A percentile compares a stretch with the other conserved stretches of the same genome.
These are phyloP conservation scores for Coniochaeta ligniaria DNA, from an alignment of 2,329 filamentous ascomycete genomes.

Conservation along the genomic window DNA sequence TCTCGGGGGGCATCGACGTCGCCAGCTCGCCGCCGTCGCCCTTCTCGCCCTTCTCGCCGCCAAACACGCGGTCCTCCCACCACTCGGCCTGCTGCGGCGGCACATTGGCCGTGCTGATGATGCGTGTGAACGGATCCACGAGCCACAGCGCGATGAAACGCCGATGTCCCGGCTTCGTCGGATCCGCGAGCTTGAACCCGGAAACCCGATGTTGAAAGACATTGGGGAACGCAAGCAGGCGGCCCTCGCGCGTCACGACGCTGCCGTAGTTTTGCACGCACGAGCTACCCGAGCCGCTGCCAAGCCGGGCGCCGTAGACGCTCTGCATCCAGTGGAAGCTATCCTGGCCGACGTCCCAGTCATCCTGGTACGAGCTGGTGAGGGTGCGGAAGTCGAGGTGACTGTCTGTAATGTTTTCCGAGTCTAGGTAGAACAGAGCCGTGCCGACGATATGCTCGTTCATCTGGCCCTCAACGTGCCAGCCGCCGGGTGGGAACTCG, in stretches of 20 bases:
- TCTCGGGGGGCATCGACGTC: constrained; percentile 6
- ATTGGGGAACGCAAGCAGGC: constrained; percentile 37
- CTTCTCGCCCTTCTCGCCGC: constrained; percentile 2
- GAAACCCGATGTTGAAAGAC: constrained; percentile 40
- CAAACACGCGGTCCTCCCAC: constrained; percentile 21
- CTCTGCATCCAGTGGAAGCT: constrained; percentile 7
- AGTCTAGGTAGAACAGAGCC: constrained; percentile 46
- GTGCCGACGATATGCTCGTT: constrained; percentile 52
- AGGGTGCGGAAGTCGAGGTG: constrained; percentile 34
- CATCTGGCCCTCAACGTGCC: constrained; percentile 40
- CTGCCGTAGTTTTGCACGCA: constrained; percentile 32
- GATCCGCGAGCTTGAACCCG: constrained; percentile 41
- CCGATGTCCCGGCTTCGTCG: constrained; percentile 43
- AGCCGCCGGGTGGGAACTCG: constrained; percentile 34
- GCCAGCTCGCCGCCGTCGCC: not conserved
- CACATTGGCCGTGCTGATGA: constrained; percentile 37
- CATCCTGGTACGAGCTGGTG: constrained; percentile 9
- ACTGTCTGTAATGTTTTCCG: constrained; percentile 39
- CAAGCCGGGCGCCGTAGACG: constrained; percentile 11
- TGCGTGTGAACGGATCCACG: constrained; percentile 44
- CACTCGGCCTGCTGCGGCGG: constrained; percentile 29
- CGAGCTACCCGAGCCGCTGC: not conserved
- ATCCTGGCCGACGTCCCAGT: constrained; percentile 7
- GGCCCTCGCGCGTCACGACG: constrained; percentile 30
- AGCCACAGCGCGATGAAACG: constrained; percentile 52